phyloP scores from a whole-genome alignment of 495 filamentous ascomycete genomes.

The Aspergillus incahuasiensis region DNA sequence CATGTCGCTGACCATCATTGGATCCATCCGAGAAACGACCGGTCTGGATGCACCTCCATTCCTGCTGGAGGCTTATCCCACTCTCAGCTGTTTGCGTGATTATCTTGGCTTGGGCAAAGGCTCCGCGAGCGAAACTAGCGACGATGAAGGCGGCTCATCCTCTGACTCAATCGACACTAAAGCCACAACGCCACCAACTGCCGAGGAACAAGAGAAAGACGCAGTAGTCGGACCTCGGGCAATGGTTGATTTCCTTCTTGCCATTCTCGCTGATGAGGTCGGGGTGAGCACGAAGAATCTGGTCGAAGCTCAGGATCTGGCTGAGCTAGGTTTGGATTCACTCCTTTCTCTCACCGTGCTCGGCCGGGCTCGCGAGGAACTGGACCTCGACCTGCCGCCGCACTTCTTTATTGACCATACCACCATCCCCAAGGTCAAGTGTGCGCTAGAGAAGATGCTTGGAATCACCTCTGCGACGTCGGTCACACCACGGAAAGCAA shows the following conservation, averaged over 20 bases:
- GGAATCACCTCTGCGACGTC: background rate
- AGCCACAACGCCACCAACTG: background rate
- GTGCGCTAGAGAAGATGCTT: background rate
- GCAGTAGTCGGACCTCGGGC: background rate
- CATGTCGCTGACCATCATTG: background rate
- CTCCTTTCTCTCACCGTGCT: constrained; percentile 43
- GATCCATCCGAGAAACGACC: background rate
- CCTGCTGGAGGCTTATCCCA: background rate
- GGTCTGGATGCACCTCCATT: background rate
- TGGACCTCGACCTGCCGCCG: constrained; percentile 31
- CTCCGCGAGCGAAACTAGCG: no score
- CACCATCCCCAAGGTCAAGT: constrained; percentile 38
- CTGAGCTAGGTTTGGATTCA: constrained; percentile 50
- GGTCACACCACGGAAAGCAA: constrained; percentile 19
- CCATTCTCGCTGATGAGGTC: constrained; percentile 4
- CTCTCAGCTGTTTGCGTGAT: background rate
- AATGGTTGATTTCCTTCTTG: no score
- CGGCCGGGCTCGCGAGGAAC: constrained; percentile 32
- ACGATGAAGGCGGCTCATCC: no score
- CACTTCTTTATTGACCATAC: constrained; percentile 48
- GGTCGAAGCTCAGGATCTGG: constrained; percentile 29
- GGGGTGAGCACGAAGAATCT: constrained; percentile 21
- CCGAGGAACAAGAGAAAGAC: background rate
- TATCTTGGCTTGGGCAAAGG: background rate
- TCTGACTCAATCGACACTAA: background rate